Base-by-base conservation (phyloP, 805 yeast genomes). In the Cyberlindnera mycetangii region DNA sequence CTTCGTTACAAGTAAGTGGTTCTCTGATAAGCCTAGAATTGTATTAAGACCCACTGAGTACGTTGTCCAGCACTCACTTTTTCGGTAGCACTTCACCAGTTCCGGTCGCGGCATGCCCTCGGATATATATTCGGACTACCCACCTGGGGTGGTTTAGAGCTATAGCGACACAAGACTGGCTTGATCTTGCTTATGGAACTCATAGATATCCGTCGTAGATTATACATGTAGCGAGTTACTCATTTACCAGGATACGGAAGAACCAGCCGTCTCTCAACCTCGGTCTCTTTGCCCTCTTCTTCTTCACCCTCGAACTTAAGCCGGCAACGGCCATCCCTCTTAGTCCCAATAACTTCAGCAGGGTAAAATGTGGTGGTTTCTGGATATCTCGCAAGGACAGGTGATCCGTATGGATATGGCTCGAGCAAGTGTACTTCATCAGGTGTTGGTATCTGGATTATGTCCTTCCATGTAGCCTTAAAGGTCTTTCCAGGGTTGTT, bases 301-400 rank as follows among this genome's bases (percentile, higher is more conserved):
- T 93, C 99, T 62, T 93, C 99, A 9, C 98, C 99, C 53, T 92
- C 98, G 58, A 93, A 93, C 57, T 79, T 78, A 44, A 93, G 70
- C 51, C 89, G 69, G 51, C 95, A 92, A 11, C 74, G 76, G 0
- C 90, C 89, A 51, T 84, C 90, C 52, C 86, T 60, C 49, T 79
- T 81, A 37, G 78, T 73, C 0, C 95, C 90, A 19, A 82, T 81
- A 3, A 93, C 97, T 39, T 86, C 87, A 0, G 99, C 99, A 4
- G 95, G 88, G 58, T 93, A 93, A 57, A 93, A 93, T 0, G 98
- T 90, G 0, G 99, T 93, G 0, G 99, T 93, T 55, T 93, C 99
- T 1, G 99, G 99, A 58, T 93, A 93, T 56, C 95, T 75, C 0
- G 97, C 99, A 47, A 93, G 70, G 3, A 93, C 98, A 52, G 80